Conservation (phyloP, 2,329 filamentous ascomycete genomes). For the Aspergillus melleus region DNA sequence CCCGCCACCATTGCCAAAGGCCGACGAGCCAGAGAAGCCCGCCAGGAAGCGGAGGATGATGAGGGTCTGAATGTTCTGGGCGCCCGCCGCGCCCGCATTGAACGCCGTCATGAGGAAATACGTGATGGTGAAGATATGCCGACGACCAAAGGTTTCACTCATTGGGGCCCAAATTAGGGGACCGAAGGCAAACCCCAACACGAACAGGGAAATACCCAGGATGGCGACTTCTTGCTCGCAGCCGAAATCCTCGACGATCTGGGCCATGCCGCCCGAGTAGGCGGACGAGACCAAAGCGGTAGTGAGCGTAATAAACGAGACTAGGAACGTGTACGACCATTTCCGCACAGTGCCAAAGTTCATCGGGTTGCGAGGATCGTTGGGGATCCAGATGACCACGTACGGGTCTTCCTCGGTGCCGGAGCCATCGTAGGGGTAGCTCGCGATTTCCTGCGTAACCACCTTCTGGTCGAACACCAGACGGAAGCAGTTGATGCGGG, state of each 20-base stretch:
- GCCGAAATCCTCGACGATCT: conserved; percentile 35
- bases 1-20: conserved; percentile 61
- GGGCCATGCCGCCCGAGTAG: conserved; percentile 36
- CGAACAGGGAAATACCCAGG: conserved; percentile 45
- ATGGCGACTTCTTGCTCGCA: conserved; percentile 35
- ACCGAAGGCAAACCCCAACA: conserved; percentile 46
- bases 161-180: conserved; percentile 44
- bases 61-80: conserved; percentile 58
- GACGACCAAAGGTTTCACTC: conserved; percentile 35
- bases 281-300: conserved; percentile 43
- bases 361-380: conserved; percentile 44
- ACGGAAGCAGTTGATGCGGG: conserved; percentile 32
- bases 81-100: conserved; percentile 59
- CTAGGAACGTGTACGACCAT: conserved; percentile 38
- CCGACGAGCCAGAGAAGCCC: conserved; percentile 60
- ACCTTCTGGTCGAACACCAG: conserved; percentile 31
- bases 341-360: conserved; percentile 34
- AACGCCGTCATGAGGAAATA: conserved; percentile 55
- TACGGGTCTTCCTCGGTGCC: conserved; percentile 43
- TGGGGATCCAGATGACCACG: conserved; percentile 39
- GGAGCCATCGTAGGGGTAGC: conserved; percentile 32
- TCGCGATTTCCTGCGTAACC: conserved; percentile 30
- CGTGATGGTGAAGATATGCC: conserved; percentile 30
- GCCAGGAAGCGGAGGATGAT: conserved; percentile 66
- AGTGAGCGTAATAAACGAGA: conserved; percentile 39